Conservation (phyloP, 2,329 filamentous ascomycete genomes). For the Stagonosporopsis chrysanthemi region DNA sequence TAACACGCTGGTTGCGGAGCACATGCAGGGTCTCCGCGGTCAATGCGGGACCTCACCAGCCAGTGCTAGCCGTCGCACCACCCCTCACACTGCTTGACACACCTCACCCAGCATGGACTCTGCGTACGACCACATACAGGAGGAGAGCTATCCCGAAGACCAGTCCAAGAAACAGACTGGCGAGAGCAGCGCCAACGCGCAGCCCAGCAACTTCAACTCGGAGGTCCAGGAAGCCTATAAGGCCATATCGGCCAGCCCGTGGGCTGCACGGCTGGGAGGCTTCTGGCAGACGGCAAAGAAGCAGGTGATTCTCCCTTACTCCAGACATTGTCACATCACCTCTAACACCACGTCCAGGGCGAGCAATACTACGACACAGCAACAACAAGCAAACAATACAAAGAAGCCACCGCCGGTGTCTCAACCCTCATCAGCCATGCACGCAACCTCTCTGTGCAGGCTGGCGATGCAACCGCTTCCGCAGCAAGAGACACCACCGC, state of each 20-base stretch:
- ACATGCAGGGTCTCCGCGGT: slow-evolving; percentile 20
- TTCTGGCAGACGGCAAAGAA: slow-evolving; percentile 93
- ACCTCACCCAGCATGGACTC: slow-evolving; percentile 74
- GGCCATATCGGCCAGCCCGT: slow-evolving; percentile 87
- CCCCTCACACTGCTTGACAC: slow-evolving; percentile 5
- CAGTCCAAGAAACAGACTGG: slow-evolving; percentile 57
- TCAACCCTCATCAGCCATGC: slow-evolving; percentile 77
- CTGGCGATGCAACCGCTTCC: slow-evolving; percentile 30
- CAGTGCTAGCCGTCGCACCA: slow-evolving; percentile 20
- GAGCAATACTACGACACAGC: slow-evolving; percentile 87
- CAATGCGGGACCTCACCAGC: slow-evolving; percentile 19
- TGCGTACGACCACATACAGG: slow-evolving; percentile 95
- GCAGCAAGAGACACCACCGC: slow-evolving; percentile 22
- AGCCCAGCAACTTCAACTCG: slow-evolving; percentile 70
- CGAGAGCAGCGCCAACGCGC: slow-evolving; percentile 46
- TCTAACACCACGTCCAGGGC: slow-evolving; percentile 60
- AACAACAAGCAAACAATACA: slow-evolving; percentile 82
- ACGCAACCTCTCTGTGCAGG: slow-evolving; percentile 70
- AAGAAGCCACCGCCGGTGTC: slow-evolving; percentile 83
- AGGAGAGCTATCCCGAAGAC: slow-evolving; percentile 70
- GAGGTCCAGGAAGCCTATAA: slow-evolving; percentile 96
- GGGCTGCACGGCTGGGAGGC: slow-evolving; percentile 87
- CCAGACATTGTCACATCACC: neutral
- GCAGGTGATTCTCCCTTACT: slow-evolving; percentile 65
- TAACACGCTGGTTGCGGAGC: slow-evolving; percentile 28